phyloP scores from a whole-genome alignment of 1,139 yeast genomes.

The Sugiyamaella sp. region DNA sequence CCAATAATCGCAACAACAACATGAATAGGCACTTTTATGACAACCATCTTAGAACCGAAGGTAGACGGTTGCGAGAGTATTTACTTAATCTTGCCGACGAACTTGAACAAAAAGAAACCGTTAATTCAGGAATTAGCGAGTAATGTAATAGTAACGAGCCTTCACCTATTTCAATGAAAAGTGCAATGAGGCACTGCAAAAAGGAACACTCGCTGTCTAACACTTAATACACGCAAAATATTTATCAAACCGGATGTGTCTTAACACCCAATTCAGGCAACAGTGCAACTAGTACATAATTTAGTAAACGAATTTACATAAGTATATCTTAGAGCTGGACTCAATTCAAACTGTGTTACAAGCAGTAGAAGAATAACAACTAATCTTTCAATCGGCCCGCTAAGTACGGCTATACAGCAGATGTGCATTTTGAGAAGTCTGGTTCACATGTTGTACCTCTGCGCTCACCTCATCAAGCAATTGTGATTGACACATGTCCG shows the following conservation, averaged over 20 bases:
- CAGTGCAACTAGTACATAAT: not conserved
- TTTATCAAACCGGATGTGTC: not conserved
- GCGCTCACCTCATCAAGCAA: no score
- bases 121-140: not conserved
- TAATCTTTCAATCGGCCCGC: not conserved
- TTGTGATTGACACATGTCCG: no score
- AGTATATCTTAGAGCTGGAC: no score
- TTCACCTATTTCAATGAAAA: not conserved
- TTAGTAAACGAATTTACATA: no score
- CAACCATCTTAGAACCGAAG: conserved; percentile 12
- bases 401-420: not conserved
- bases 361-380: no score
- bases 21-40: conserved; percentile 20
- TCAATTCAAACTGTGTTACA: no score
- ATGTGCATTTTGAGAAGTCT: not conserved
- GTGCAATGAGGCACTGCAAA: not conserved
- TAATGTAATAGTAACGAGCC: conserved; percentile 1
- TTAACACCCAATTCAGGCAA: not conserved
- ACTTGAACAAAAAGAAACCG: conserved; percentile 8
- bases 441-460: no score
- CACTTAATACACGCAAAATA: not conserved
- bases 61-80: conserved; percentile 9
- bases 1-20: conserved; percentile 20
- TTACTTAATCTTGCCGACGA: conserved; percentile 17
- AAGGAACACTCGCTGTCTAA: not conserved